Base-by-base conservation (phyloP, 306 rosid species). In the Cucurbita moschata region DNA sequence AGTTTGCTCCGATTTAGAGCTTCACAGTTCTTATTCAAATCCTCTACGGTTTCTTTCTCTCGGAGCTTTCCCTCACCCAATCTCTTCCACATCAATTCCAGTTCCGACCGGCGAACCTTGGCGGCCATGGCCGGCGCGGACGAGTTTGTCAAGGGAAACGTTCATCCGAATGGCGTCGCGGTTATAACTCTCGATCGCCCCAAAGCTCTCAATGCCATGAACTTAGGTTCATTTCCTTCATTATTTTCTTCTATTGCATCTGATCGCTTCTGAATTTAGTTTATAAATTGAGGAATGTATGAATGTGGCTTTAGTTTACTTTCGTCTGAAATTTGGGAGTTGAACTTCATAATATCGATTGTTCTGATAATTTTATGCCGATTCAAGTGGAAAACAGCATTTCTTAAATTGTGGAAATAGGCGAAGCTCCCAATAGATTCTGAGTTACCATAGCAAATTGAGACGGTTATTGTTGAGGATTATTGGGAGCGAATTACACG, bases 161-260 rank as follows among this genome's bases (percentile, higher is more conserved):
- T 95, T 77, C 84, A 87, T 74, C 84, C 88, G 3, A 95, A 91
- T 86, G 99, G 99, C 70, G 80, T 95, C 74, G 99, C 96, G 4
- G 88, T 89, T 23, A 83, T 95, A 83, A 88, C 99, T 12, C 99
- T 95, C 80, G 96, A 89, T 87, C 99, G 99, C 53, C 83, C 99
- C 85, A 88, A 86, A 92, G 99, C 99, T 79, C 97, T 95, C 82
- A 95, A 91, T 81, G 99, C 97, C 74, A 91, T 95, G 99, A 86
- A 83, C 69, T 42, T 95, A 77, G 99, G 97, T 91, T 78, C 39
- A 54, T 6, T 30, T 76, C 76, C 62, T 63, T 44, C 8, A 1
- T 19, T 16, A 8, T 38, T 44, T 21, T 3, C 13, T 55, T 55
- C 57, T 26, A 7, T 14, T 14, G 35, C 59, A 23, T 61, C 46